Base-by-base conservation (phyloP, 192 early-diverging fungal genomes). In the Spizellomyces punctatus region DNA sequence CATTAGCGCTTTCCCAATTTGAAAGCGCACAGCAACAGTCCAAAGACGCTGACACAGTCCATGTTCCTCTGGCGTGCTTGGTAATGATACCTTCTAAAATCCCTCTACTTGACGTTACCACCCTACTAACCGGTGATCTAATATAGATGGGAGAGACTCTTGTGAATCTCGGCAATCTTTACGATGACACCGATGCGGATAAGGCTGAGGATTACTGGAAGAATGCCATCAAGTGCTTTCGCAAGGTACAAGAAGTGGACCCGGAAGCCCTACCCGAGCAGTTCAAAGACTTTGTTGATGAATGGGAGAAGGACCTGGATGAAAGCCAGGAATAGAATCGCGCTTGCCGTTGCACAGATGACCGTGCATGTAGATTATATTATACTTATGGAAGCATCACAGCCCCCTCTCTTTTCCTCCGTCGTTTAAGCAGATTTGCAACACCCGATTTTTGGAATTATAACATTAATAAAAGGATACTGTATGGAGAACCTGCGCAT, bases 401-500 rank as follows among this genome's bases (percentile, higher is more conserved):
- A 36, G 27, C 27, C 3, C 27, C 27, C 27, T 36, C 27, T 3
- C 27, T 36, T 36, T 36, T 36, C 27, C 27, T 36, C 27, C 27
- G 27, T 36, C 27, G 27, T 36, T 36, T 36, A 36, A 36, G 27
- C 27, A 36, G 27, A 36, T 36, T 36, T 36, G 27, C 27, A 36
- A 36, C 27, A 36, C 27, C 27, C 27, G 27, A 3, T 36, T 36
- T 36, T 36, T 36, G 1, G 50, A 54, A 10, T 0, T 41, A 41
- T 5, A 36, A 27, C 46, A 41, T 81, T 58, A 81, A 59, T 75
- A 81, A 60, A 75, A 81, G 63, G 73, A 78, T 8, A 80, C 66
- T 4, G 77, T 63, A 57, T 85, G 73, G 21, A 85, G 43, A 17
- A 85, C 19, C 36, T 75, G 78, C 0, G 80, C 83, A n/a, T 79